phyloP scores from a whole-genome alignment of 306 rosid genomes.

The Quercus alba region DNA sequence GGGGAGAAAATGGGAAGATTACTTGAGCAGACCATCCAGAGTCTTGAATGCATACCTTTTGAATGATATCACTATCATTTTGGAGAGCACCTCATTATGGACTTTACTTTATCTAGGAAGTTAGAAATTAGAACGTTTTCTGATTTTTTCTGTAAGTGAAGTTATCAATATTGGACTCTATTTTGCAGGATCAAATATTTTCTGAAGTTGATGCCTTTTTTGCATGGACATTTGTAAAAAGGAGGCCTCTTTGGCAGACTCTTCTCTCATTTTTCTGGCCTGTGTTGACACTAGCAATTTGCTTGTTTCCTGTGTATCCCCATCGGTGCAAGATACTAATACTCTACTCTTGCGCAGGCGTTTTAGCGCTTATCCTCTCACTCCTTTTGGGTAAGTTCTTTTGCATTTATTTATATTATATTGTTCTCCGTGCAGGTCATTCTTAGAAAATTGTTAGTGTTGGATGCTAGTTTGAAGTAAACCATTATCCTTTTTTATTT shows the following conservation, averaged over 20 bases:
- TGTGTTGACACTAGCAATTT: slow-evolving; percentile 90
- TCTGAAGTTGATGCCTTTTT: slow-evolving; percentile 93
- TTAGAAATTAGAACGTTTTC: background rate
- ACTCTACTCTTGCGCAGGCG: slow-evolving; percentile 93
- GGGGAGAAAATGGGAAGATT: background rate
- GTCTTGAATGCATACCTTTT: background rate
- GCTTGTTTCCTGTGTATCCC: slow-evolving; percentile 98
- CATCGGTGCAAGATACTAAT: slow-evolving; percentile 88
- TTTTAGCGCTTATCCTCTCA: slow-evolving; percentile 77
- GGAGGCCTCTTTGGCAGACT: slow-evolving; percentile 96
- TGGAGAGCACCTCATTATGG: background rate
- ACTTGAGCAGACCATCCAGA: background rate
- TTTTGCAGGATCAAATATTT: slow-evolving; percentile 84
- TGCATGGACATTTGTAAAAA: slow-evolving; percentile 94
- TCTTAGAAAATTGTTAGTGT: background rate
- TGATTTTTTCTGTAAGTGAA: slow-evolving; percentile 7
- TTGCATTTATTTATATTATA: slow-evolving; percentile 2
- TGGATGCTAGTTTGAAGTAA: background rate
- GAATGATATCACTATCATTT: background rate
- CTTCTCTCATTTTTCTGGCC: slow-evolving; percentile 99
- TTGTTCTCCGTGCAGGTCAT: slow-evolving; percentile 12
- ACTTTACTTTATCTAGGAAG: background rate
- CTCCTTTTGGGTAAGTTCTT: slow-evolving; percentile 74
- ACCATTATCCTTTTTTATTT: background rate
- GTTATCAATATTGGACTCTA: slow-evolving; percentile 31